Base-by-base conservation (phyloP, 2,329 filamentous ascomycete genomes). In the Basipetospora sp. region DNA sequence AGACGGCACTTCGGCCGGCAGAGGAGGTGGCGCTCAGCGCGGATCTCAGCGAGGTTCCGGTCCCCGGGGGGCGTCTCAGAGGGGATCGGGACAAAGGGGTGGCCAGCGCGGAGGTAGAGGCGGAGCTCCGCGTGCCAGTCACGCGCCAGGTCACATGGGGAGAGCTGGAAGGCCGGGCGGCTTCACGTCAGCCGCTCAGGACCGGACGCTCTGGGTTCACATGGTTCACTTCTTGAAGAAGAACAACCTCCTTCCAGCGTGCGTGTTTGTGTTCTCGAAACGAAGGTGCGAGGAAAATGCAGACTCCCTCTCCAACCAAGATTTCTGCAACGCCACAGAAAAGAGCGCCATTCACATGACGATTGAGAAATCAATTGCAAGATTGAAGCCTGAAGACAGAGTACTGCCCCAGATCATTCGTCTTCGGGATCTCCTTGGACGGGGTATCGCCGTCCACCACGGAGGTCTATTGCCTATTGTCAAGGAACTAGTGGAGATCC, bases 191-290 rank as follows among this genome's bases (percentile, higher is more conserved):
- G 85, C 82, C 41, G 86, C 86, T 0, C 90, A 98, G 56, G 90
- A 98, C 59, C 87, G 86, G 54, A 96, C 87, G 44, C 70, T 94
- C 6, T 98, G 90, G 90, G 88, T 96, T 26, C 84, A 94, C 51
- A 71, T 98, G 28, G 86, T 98, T 3, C 84, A 93, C 50, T 86
- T 84, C 57, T 67, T 98, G 38, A 83, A 78, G 49, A 94, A 93
- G 56, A 75, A 86, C 37, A 84, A 75, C 34, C 67, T 98, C 4
- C 71, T 98, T 3, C 90, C 90, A 1, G 85, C 82, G 8, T 96
- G 88, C 55, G 93, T 98, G 47, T 98, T 98, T 53, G 88, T 98
- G 40, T 98, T 98, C 58, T 98, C 90, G 3, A 98, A 96, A 63
- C 94, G 90, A 58, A 71, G 90, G 37, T 96, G 90, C 50, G 90